A percentile compares a stretch with the other conserved stretches of the same genome.
These are phyloP conservation scores for Acer campestre DNA, from an alignment of 345 rosid genomes.

Conservation along the genomic window DNA sequence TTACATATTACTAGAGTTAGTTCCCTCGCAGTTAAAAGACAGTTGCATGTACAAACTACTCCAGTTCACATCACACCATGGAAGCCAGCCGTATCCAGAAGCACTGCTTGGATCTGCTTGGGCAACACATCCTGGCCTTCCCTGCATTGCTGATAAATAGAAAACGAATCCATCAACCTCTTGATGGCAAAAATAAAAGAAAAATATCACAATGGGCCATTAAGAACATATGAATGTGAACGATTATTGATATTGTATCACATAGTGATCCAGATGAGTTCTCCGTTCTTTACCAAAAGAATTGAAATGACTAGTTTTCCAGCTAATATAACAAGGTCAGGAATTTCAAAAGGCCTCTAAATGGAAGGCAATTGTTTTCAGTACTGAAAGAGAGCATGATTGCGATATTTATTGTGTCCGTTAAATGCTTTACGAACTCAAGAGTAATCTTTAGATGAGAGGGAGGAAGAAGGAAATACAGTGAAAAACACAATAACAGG, in stretches of 20 bases:
- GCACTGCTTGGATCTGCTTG: constrained; percentile 92
- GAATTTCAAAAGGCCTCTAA: background rate
- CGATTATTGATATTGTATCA: background rate
- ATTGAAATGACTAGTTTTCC: background rate
- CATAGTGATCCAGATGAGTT: background rate
- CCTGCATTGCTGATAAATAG: constrained; percentile 71
- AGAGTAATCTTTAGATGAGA: background rate
- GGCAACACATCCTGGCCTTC: constrained; percentile 84
- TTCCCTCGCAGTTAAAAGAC: constrained; percentile 7
- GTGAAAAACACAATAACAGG: too few species aligned
- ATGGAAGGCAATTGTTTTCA: background rate
- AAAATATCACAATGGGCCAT: too few species aligned
- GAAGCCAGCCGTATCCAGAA: constrained; percentile 81
- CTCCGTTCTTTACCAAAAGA: background rate
- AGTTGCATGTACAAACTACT: constrained; percentile 15
- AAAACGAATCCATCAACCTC: constrained; percentile 12
- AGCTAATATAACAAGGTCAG: background rate
- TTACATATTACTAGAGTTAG: constrained; percentile 33
- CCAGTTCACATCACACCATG: constrained; percentile 46
- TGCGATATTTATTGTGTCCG: background rate
- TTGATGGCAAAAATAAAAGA: background rate
- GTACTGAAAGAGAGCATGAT: background rate
- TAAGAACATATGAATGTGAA: background rate
- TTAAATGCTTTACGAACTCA: background rate
- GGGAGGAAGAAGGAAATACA: background rate